phyloP scores from a whole-genome alignment of 2,329 filamentous ascomycete species.

The Talaromyces rugulosus region DNA sequence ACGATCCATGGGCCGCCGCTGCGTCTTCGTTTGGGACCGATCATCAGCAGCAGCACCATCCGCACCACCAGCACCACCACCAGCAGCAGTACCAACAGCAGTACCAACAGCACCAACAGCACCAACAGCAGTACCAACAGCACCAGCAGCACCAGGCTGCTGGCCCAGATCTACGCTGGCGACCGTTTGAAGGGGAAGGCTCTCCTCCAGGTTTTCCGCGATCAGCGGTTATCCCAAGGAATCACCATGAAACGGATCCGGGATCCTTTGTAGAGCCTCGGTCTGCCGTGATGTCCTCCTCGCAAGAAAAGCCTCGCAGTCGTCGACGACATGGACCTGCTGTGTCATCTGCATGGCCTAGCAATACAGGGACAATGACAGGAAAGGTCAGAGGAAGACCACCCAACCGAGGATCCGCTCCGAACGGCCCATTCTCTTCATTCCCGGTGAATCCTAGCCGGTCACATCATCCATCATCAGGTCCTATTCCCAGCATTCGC shows the following conservation, averaged over 20 bases:
- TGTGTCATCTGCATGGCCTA: slow-evolving; percentile 86
- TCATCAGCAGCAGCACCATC: slow-evolving; percentile 18
- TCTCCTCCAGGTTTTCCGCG: slow-evolving; percentile 70
- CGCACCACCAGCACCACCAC: background rate
- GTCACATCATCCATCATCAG: slow-evolving; percentile 39
- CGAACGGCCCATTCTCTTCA: slow-evolving; percentile 65
- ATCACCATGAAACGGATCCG: slow-evolving; percentile 27
- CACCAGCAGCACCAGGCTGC: slow-evolving; percentile 18
- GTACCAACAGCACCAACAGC: slow-evolving; percentile 9
- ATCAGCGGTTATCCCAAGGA: slow-evolving; percentile 67
- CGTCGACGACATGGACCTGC: slow-evolving; percentile 71
- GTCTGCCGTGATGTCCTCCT: slow-evolving; percentile 67
- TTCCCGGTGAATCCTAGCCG: slow-evolving; percentile 60
- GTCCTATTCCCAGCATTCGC: slow-evolving; percentile 35
- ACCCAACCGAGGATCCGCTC: slow-evolving; percentile 64
- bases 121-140: slow-evolving; percentile 15
- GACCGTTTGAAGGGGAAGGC: slow-evolving; percentile 51
- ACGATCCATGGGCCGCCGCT: slow-evolving; percentile 35
- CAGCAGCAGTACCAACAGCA: no score
- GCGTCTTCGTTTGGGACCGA: slow-evolving; percentile 41
- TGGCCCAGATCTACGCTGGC: slow-evolving; percentile 39
- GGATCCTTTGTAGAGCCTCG: slow-evolving; percentile 54
- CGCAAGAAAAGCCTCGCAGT: slow-evolving; percentile 38
- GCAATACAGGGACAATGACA: slow-evolving; percentile 56
- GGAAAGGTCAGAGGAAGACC: slow-evolving; percentile 77